Evolutionary conservation across 2,329 filamentous ascomycete genomes (phyloP).

Genomic region (Juglanconis sp.): DNA sequence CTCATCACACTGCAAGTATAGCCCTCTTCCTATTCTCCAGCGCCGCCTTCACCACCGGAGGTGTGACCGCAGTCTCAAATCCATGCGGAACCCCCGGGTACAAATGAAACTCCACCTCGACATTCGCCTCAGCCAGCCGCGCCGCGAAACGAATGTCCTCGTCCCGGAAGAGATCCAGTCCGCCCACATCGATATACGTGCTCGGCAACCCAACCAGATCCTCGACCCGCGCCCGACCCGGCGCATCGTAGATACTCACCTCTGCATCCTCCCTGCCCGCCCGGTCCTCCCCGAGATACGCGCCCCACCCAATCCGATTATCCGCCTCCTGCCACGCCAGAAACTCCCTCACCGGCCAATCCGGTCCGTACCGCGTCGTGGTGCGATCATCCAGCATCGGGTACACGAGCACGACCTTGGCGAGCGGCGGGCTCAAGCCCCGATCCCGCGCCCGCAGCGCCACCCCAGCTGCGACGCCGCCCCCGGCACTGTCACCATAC

Average conservation of each 20-base stretch:
- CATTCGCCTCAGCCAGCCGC: constrained; percentile 29
- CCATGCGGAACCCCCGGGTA: constrained; percentile 39
- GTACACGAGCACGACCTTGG: constrained; percentile 26
- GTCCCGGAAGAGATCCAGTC: constrained; percentile 35
- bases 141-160: constrained; percentile 32
- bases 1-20: constrained; percentile 7
- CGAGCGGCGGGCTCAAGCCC: constrained; percentile 20
- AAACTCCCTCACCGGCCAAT: neutral
- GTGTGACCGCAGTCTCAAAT: constrained; percentile 26
- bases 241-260: constrained; percentile 22
- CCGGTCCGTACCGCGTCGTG: neutral
- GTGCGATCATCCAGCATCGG: constrained; percentile 27
- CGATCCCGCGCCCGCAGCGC: constrained; percentile 36
- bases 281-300: constrained; percentile 5
- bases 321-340: neutral
- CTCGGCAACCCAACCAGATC: constrained; percentile 29
- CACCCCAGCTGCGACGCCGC: constrained; percentile 3
- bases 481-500: constrained; percentile 8
- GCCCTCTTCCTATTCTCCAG: constrained; percentile 22
- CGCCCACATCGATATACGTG: constrained; percentile 37
- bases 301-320: constrained; percentile 2
- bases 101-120: constrained; percentile 38
- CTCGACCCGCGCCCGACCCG: constrained; percentile 19
- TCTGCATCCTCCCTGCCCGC: constrained; percentile 2
- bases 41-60: constrained; percentile 22